Percentiles rank a stretch among this genome's conserved stretches.
Evolutionary conservation across 345 rosid genomes (phyloP).

Genomic region (Schrenkiella parvula): DNA sequence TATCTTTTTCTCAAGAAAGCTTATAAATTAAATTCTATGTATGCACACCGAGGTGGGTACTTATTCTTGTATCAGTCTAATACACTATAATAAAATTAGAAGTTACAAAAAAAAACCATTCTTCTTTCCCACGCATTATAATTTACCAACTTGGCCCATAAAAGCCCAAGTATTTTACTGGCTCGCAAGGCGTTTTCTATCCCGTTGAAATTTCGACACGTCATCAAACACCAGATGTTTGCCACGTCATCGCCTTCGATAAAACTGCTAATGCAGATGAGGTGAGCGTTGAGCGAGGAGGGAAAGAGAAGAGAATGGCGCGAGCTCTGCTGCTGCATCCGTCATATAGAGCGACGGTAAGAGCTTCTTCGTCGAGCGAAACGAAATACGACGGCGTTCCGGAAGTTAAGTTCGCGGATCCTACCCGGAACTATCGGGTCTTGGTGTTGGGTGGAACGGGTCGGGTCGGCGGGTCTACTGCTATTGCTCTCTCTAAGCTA

Average conservation of each 20-base stretch:
- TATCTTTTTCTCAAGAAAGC: too few relatives aligned
- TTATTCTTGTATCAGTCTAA: too few relatives aligned
- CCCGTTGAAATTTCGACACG: constrained; percentile 10
- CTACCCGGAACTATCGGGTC: constrained; percentile 53
- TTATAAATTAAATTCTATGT: too few relatives aligned
- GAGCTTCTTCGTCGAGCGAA: constrained; percentile 11
- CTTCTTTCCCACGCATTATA: too few relatives aligned
- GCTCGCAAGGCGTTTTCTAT: not conserved
- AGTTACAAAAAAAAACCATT: too few relatives aligned
- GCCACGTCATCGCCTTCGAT: constrained; percentile 25
- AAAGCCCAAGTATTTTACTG: not conserved
- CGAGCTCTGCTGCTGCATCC: constrained; percentile 28
- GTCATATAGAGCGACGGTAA: constrained; percentile 11
- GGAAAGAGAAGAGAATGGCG: constrained; percentile 17
- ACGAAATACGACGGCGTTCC: constrained; percentile 22
- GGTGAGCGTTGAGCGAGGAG: constrained; percentile 12
- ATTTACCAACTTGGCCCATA: not conserved
- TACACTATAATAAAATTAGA: too few relatives aligned
- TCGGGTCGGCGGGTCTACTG: constrained; percentile 96
- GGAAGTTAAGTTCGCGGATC: constrained; percentile 38
- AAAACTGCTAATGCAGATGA: constrained; percentile 21
- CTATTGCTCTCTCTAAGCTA: constrained; percentile 74
- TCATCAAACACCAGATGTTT: not conserved
- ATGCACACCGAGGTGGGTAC: too few relatives aligned
- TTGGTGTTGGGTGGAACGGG: constrained; percentile 92